Percentiles rank a stretch among this genome's conserved stretches.
Conservation (phyloP, 1,139 yeast genomes). For the Kodamaea sp. region DNA sequence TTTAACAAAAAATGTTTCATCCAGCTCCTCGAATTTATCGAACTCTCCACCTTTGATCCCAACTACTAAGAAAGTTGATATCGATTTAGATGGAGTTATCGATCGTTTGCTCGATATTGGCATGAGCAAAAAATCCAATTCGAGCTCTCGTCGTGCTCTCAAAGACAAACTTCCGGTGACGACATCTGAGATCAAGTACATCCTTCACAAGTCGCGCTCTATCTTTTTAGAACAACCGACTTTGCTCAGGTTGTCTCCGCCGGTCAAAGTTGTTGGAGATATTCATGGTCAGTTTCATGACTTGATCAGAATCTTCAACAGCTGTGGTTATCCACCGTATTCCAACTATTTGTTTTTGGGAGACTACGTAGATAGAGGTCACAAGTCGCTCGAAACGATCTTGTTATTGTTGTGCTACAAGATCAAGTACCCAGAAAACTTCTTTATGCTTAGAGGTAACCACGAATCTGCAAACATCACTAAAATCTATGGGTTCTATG, state of each 20-base stretch:
- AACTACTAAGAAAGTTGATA: conserved; percentile 21
- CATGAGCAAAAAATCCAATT: conserved; percentile 18
- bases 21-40: conserved; percentile 24
- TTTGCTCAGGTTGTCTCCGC: conserved; percentile 72
- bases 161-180: conserved; percentile 48
- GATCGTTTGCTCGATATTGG: conserved; percentile 54
- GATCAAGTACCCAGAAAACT: conserved; percentile 80
- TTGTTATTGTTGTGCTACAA: conserved; percentile 70
- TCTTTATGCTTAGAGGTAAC: conserved; percentile 80
- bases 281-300: conserved; percentile 85
- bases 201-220: conserved; percentile 68
- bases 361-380: conserved; percentile 85
- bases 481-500: conserved; percentile 83
- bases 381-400: conserved; percentile 80
- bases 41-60: conserved; percentile 30
- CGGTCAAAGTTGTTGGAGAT: conserved; percentile 86
- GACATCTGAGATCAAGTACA: conserved; percentile 58
- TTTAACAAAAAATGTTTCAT: conserved; percentile 13
- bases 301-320: conserved; percentile 68
- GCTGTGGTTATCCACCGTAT: conserved; percentile 80
- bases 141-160: conserved; percentile 25
- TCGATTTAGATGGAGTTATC: conserved; percentile 58
- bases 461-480: conserved; percentile 86
- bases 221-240: conserved; percentile 78
- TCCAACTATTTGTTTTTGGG: conserved; percentile 80